Evolutionary conservation across 202 grass and related monocot genomes (phyloP).

Genomic region (Elaeis oleifera): DNA sequence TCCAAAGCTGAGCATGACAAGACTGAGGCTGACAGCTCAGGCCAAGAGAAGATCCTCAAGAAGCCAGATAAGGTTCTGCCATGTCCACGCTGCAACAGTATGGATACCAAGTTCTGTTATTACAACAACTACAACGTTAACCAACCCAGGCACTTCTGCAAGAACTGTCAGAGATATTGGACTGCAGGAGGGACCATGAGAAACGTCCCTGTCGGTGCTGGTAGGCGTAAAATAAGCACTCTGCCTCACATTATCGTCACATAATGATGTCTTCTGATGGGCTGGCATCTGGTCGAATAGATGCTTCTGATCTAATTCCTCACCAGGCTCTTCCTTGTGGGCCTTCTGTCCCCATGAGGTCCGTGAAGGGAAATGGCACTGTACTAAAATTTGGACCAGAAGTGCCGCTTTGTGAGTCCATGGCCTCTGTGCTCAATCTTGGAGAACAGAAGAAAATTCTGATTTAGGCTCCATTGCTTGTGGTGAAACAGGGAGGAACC

Average conservation of each 20-base stretch:
- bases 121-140: conserved; percentile 29
- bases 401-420: conserved; percentile 45
- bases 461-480: conserved; percentile 21
- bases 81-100: conserved; percentile 79
- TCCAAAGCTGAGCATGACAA: conserved; percentile 36
- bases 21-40: conserved; percentile 19
- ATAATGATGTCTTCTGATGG: conserved; percentile 44
- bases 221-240: conserved; percentile 79
- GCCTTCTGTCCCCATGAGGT: conserved; percentile 1
- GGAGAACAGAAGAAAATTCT: conserved; percentile 44
- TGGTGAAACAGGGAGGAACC: conserved; percentile 31
- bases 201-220: conserved; percentile 73
- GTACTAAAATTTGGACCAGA: conserved; percentile 40
- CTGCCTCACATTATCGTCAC: conserved; percentile 26
- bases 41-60: conserved; percentile 51
- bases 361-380: conserved; percentile 36
- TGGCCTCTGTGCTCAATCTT: conserved; percentile 48
- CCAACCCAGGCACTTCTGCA: conserved; percentile 56
- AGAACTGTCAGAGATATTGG: conserved; percentile 81
- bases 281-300: conserved; percentile 21
- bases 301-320: conserved; percentile 19
- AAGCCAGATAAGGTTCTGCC: conserved; percentile 75
- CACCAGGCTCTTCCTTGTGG: conserved; percentile 5
- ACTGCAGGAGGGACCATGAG: conserved; percentile 79
- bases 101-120: conserved; percentile 94